phyloP scores from a whole-genome alignment of 164 flowering plant genomes.

The Nelumbo lutea region DNA sequence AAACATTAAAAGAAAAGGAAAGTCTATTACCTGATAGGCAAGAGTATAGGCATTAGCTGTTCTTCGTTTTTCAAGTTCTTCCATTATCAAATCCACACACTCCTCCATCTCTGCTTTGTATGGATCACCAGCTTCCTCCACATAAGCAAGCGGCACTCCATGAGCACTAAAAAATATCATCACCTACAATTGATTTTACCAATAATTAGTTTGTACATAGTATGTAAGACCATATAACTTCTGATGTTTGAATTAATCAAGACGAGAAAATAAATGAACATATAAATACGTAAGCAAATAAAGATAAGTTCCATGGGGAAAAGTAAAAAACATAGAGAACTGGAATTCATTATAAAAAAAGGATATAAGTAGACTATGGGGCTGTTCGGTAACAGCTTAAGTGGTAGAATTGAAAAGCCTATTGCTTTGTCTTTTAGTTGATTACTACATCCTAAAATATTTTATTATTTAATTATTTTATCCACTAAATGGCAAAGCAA shows the following conservation, averaged over 20 bases:
- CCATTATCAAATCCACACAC: constrained; percentile 95
- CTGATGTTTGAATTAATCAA: neutral
- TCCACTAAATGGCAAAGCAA: too few relatives aligned
- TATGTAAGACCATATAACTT: neutral
- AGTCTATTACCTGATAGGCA: constrained; percentile 79
- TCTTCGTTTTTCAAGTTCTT: constrained; percentile 75
- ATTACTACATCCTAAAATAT: too few relatives aligned
- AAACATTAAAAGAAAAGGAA: neutral
- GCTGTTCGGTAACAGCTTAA: too few relatives aligned
- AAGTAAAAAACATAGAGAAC: too few relatives aligned
- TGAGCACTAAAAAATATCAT: constrained; percentile 98
- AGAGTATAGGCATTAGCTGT: constrained; percentile 66
- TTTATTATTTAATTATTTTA: too few relatives aligned
- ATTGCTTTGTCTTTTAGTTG: too few relatives aligned
- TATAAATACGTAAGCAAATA: neutral
- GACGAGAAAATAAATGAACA: neutral
- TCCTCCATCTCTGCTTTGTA: constrained; percentile 99
- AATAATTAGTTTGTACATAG: neutral
- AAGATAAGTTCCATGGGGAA: neutral
- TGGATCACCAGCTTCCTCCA: constrained; percentile 99
- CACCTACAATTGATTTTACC: constrained; percentile 40
- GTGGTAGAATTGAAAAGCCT: too few relatives aligned
- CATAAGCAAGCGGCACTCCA: constrained; percentile 98
- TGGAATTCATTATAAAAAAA: too few relatives aligned
- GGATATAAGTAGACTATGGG: too few relatives aligned